Evolutionary conservation across 176 grass and related monocot species (phyloP).

Genomic region (Oryza coarctata): DNA sequence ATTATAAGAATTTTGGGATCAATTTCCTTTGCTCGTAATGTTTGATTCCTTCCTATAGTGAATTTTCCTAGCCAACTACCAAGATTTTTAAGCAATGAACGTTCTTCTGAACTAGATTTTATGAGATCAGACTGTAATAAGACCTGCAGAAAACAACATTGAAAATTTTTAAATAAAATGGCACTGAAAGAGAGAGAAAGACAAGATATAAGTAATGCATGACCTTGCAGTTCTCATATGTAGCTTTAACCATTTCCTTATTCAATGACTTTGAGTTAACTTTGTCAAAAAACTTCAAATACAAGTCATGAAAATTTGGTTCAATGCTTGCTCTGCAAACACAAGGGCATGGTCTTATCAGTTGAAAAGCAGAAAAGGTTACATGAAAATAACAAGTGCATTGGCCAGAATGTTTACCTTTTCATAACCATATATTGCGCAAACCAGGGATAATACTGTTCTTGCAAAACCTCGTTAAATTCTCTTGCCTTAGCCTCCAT

Average conservation of each 20-base stretch:
- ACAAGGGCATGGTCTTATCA: background rate
- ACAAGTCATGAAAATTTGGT: conserved; percentile 99
- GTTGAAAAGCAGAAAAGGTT: conserved; percentile 2
- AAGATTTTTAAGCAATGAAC: conserved; percentile 96
- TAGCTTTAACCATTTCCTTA: conserved; percentile 93
- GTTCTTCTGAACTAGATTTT: conserved; percentile 96
- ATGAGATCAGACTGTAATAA: conserved; percentile 91
- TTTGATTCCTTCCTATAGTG: conserved; percentile 93
- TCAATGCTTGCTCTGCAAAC: conserved; percentile 87
- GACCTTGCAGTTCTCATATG: conserved; percentile 99
- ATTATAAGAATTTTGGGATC: conserved; percentile 91
- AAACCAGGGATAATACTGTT: conserved; percentile 91
- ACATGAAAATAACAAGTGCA: conserved; percentile 6
- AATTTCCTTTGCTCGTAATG: conserved; percentile 91
- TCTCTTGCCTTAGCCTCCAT: conserved; percentile 89
- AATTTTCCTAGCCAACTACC: conserved; percentile 98
- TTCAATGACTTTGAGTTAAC: conserved; percentile 82
- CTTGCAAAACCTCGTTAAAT: conserved; percentile 76
- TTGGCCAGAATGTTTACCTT: conserved; percentile 50
- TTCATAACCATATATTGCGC: conserved; percentile 99
- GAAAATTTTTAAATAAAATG: conserved; percentile 8
- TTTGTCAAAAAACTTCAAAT: conserved; percentile 91
- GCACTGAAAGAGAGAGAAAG: background rate
- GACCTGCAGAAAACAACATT: conserved; percentile 47
- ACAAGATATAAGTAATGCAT: background rate